phyloP scores from a whole-genome alignment of 768 basidiomycete genomes.

The Lactifluus hygrophoroides region DNA sequence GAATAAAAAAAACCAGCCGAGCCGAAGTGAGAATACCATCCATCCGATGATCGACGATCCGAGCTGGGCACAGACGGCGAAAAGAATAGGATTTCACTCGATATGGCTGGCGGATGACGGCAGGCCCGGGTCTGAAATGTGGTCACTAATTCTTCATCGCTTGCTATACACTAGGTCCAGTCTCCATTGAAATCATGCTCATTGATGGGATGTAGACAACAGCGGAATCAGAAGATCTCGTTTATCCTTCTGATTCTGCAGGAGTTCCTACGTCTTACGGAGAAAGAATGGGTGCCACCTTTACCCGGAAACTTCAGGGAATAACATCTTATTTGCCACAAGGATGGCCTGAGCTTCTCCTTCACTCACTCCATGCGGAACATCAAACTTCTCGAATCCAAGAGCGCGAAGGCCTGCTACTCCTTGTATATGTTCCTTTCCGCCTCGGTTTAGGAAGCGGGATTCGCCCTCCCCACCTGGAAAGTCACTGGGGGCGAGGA shows the following conservation, averaged over 20 bases:
- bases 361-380: neutral
- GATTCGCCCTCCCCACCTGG: slow-evolving; percentile 38
- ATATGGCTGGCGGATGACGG: no score
- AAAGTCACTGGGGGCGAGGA: slow-evolving; percentile 39
- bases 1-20: neutral
- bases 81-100: no score
- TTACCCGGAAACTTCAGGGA: neutral
- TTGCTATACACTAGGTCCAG: neutral
- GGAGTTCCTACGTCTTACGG: neutral
- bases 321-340: slow-evolving; percentile 9
- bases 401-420: slow-evolving; percentile 10
- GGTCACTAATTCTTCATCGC: neutral
- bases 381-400: slow-evolving; percentile 15
- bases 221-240: neutral
- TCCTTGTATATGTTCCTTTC: slow-evolving; percentile 30
- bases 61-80: no score
- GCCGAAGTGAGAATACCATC: no score
- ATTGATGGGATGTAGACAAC: neutral
- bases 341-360: slow-evolving; percentile 8
- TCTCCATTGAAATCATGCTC: neutral
- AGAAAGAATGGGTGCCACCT: neutral
- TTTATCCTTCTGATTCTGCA: neutral
- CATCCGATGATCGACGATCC: no score
- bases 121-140: no score
- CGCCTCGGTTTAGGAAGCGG: slow-evolving; percentile 33